Conservation (phyloP, 2,329 filamentous ascomycete genomes). For the Cladosporium phlei region DNA sequence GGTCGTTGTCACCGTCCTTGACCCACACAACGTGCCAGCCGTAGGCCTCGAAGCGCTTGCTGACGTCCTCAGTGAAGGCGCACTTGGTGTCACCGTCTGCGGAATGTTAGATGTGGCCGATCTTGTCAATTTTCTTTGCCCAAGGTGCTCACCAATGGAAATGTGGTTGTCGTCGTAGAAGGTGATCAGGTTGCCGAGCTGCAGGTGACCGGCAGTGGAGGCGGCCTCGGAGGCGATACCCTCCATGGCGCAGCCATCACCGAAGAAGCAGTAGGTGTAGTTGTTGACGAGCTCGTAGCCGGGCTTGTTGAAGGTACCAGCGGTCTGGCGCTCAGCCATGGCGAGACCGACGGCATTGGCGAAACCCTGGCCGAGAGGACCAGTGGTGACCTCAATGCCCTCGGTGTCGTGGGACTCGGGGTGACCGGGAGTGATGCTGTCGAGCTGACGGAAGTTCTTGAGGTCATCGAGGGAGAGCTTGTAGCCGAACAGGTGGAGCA, state of each 20-base stretch:
- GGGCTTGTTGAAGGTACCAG: conserved; percentile 92
- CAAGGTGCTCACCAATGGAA: conserved; percentile 57
- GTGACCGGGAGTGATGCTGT: conserved; percentile 88
- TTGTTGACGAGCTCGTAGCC: conserved; percentile 88
- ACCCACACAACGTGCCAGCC: conserved; percentile 90
- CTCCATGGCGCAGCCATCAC: conserved; percentile 98
- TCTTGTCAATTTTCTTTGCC: not conserved
- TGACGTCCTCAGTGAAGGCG: conserved; percentile 94
- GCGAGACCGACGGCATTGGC: conserved; percentile 96
- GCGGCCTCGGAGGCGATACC: conserved; percentile 91
- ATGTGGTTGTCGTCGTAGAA: conserved; percentile 99
- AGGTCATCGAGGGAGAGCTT: conserved; percentile 80
- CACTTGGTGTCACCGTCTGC: conserved; percentile 94
- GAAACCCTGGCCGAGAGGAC: conserved; percentile 95
- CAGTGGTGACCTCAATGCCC: conserved; percentile 95
- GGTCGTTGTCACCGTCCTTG: conserved; percentile 81
- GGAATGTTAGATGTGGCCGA: conserved; percentile 17
- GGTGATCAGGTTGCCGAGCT: conserved; percentile 94
- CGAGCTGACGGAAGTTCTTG: conserved; percentile 82
- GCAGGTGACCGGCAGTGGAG: conserved; percentile 88
- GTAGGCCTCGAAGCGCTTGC: conserved; percentile 92
- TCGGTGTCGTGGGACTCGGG: conserved; percentile 95
- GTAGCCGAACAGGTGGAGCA: conserved; percentile 96
- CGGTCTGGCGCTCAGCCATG: conserved; percentile 90
- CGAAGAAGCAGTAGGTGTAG: conserved; percentile 95